A percentile compares a stretch with the other conserved stretches of the same genome.
These are phyloP conservation scores for Neurospora sp. DNA, from an alignment of 495 filamentous ascomycete genomes.

Conservation along the genomic window DNA sequence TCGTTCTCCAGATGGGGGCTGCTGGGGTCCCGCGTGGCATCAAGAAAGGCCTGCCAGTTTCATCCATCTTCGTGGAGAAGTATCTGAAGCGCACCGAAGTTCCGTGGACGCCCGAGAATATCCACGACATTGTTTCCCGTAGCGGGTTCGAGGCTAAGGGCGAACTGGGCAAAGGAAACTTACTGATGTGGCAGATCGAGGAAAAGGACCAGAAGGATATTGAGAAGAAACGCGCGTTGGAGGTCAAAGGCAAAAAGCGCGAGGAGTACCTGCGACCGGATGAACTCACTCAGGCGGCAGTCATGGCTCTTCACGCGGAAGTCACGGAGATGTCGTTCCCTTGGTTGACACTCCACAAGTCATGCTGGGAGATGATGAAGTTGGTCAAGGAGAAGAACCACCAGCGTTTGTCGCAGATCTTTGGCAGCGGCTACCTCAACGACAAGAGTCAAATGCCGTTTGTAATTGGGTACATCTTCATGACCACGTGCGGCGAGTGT, in stretches of 20 bases:
- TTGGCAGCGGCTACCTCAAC: conserved; percentile 23
- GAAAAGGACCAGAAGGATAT: neutral
- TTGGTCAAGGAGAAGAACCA: conserved; percentile 20
- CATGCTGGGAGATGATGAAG: conserved; percentile 28
- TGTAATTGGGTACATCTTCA: conserved; percentile 31
- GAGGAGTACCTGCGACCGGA: conserved; percentile 1
- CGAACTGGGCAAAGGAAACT: neutral
- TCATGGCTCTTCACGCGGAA: conserved; percentile 18
- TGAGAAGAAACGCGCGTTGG: neutral
- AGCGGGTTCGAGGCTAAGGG: conserved; percentile 8
- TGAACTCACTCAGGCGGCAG: conserved; percentile 8
- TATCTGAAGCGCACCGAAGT: conserved; percentile 15
- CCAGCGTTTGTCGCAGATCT: conserved; percentile 16
- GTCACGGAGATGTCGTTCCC: conserved; percentile 23
- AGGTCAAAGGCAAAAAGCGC: neutral
- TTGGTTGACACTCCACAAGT: conserved; percentile 25
- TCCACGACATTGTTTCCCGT: conserved; percentile 17
- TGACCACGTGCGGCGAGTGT: conserved; percentile 7
- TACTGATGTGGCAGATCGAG: neutral
- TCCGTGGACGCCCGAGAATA: conserved; percentile 17
- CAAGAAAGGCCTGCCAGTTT: conserved; percentile 15
- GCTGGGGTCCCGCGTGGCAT: conserved; percentile 20
- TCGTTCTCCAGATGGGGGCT: conserved; percentile 25
- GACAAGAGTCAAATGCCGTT: conserved; percentile 29
- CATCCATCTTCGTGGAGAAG: conserved; percentile 19